These are phyloP conservation scores for Fusarium napiforme DNA, from an alignment of 2,329 filamentous ascomycete species.

Conservation along the genomic window DNA sequence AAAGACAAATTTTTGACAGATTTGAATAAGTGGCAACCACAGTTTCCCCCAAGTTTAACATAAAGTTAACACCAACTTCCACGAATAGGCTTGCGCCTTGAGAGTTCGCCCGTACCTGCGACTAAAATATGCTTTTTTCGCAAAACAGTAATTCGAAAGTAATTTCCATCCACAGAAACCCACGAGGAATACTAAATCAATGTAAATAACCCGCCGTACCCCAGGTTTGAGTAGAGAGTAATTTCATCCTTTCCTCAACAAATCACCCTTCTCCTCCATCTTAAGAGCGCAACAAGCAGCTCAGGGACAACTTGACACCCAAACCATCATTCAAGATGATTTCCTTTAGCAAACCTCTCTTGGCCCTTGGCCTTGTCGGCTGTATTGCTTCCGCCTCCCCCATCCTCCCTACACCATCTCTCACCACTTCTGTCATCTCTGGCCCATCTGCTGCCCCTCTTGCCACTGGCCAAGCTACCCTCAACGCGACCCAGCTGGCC, in stretches of 20 bases:
- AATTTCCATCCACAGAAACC: too few relatives aligned
- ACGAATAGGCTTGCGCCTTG: accelerated
- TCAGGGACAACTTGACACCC: neutral
- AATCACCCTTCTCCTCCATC: neutral
- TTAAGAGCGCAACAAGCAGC: neutral
- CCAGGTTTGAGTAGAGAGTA: too few relatives aligned
- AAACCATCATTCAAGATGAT: neutral
- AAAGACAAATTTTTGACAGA: neutral
- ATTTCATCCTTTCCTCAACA: neutral
- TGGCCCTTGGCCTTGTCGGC: neutral
- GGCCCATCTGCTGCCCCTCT: neutral
- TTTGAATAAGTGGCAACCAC: accelerated
- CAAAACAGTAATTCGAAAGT: too few relatives aligned
- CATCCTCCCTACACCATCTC: neutral
- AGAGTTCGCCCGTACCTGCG: accelerated
- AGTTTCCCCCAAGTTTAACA: neutral
- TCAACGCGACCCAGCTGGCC: neutral
- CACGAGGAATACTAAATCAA: too few relatives aligned
- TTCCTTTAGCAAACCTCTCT: neutral
- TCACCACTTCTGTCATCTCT: neutral
- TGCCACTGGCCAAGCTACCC: neutral
- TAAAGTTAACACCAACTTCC: neutral
- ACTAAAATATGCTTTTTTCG: accelerated
- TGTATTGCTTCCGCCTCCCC: too few relatives aligned
- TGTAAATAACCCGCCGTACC: neutral